phyloP scores from a whole-genome alignment of 2,329 filamentous ascomycete species.

The Trichoderma aggressivum region DNA sequence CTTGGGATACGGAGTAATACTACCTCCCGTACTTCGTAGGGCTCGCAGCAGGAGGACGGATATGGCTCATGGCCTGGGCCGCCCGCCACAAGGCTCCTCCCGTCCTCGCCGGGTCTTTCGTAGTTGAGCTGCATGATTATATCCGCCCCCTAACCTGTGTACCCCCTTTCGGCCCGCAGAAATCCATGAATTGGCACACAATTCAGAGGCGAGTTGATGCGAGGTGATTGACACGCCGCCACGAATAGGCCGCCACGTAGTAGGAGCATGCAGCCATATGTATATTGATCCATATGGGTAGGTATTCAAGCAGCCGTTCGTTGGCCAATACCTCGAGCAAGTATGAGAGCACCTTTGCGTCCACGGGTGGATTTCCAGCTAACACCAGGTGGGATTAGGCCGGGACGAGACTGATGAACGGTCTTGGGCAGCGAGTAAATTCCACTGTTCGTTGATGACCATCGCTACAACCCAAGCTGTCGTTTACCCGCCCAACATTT shows the following conservation, averaged over 20 bases:
- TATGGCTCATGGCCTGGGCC: conserved; percentile 19
- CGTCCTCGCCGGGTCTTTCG: conserved; percentile 30
- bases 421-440: not conserved
- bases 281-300: not conserved
- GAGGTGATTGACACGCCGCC: conserved; percentile 1
- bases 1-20: not conserved
- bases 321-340: not conserved
- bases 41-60: conserved; percentile 7
- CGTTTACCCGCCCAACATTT: not conserved
- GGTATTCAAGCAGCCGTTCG: not conserved
- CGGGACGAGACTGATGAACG: not conserved
- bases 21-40: conserved; percentile 1
- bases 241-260: conserved; percentile 17
- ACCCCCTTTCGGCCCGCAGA: conserved; percentile 9
- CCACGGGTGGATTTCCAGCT: conserved; percentile 15
- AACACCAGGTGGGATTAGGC: conserved; percentile 17
- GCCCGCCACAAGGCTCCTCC: conserved; percentile 35
- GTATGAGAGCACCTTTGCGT: conserved; percentile 7
- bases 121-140: conserved; percentile 16
- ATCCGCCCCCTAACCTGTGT: conserved; percentile 9
- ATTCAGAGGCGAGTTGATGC: not conserved
- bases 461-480: not conserved
- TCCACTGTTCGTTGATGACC: not conserved
- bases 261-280: not conserved
- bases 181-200: conserved; percentile 13